Evolutionary conservation across 2,329 filamentous ascomycete species (phyloP), one percentile per base, ranked within the genome.

Genomic region (Aspergillus pseudoviridinutans): DNA sequence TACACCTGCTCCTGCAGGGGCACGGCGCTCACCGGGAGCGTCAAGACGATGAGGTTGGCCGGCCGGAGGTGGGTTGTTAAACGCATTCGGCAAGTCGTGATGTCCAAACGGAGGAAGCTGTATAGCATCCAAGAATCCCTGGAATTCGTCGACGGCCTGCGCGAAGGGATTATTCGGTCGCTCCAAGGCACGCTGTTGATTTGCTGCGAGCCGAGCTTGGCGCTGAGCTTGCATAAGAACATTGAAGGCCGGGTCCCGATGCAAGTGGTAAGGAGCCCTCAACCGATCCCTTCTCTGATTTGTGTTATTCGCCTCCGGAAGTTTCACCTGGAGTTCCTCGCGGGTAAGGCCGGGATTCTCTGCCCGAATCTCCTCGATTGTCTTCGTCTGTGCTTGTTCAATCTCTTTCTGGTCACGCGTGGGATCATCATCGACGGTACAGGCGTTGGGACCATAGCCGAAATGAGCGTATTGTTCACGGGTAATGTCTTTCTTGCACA

Each of bases 401-500:
- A 73, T 62, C 52, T 73, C 71, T 28, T 59, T 27, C 51, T 64
- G 57, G 25, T 67, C 64, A 28, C 64, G 62, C 41, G 20, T 5
- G 22, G 52, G 22, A 22, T 57, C 49, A 49, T 68, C 65, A 22
- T 64, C 53, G 4, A 59, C 57, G 24, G 54, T 57, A 32, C 64
- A 65, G 35, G 80, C 81, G 0, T 50, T 51, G 56, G 77, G 81
- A 0, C 82, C 81, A 12, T 80, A 82, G 50, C 78, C 81, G 66
- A 95, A 95, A 71, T 95, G 91, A 0, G 77, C 64, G 66, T 95
- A 94, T 56, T 82, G 72, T 17, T 66, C 74, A 56, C 80, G 83
- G 1, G 84, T 83, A 24, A 85, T 76, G 50, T 80, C 73, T 64
- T 87, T 79, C 24, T 85, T 86, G 74, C 91, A 96, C 46, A 74